Evolutionary conservation across 495 filamentous ascomycete species (phyloP), one percentile per base, ranked within the genome.

Genomic region (Stereocaulon alpinum): DNA sequence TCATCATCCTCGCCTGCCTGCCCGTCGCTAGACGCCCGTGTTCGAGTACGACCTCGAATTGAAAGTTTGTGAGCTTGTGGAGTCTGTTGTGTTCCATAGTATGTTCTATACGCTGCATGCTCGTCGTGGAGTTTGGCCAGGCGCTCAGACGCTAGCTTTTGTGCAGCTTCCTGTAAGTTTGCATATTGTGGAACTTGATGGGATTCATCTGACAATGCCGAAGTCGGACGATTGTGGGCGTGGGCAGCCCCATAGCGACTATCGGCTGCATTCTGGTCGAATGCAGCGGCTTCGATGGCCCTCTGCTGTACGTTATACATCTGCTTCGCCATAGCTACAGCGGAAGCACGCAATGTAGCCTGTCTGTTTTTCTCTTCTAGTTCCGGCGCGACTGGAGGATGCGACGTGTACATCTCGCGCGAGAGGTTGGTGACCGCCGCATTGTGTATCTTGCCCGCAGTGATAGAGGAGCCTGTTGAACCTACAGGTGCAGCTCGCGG

Each of bases 281-380:
- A 40, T 55, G 68, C 61, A 60, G 76, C 67, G 49, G 74, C 72
- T 40, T 83, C 76, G 32, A 78, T 76, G 42, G 79, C 72, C 42
- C 76, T 79, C 70, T 80, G 82, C 66, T 86, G 81, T 51, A 81
- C 68, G 15, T 71, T 79, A 70, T 89, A 94, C 86, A 95, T 89
- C 59, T 86, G 79, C 69, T 82, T 88, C 27, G 91, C 89, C 89
- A 95, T 95, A 4, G 85, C 87, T 1, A 95, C 71, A 4, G 91
- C 87, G 18, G 90, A 89, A 20, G 89, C 89, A 60, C 82, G 86
- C 0, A 95, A 71, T 6, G 83, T 82, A 67, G 87, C 85, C 40
- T 81, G 76, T 55, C 78, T 81, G 45, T 80, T 84, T 69, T 83
- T 76, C 62, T 94, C 91, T 40, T 94, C 85, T 0, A 83, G 66